Conservation (phyloP, 208 protist genomes). For the Naegleria lovaniensis region DNA sequence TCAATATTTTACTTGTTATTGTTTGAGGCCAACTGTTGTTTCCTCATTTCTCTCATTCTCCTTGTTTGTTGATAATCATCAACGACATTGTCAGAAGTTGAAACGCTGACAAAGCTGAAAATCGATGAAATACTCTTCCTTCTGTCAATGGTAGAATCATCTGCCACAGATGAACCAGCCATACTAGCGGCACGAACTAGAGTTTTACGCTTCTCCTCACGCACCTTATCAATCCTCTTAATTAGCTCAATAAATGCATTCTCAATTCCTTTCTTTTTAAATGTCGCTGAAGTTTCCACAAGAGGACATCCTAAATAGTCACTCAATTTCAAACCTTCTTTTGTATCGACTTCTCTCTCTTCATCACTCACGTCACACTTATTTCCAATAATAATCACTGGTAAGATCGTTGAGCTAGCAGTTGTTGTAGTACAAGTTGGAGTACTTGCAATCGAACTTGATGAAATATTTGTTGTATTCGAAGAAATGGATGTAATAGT, state of each 20-base stretch:
- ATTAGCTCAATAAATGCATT: not conserved
- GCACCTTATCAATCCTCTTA: not conserved
- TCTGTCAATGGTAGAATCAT: not conserved
- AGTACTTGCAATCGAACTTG: not conserved
- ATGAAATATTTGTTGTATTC: not conserved
- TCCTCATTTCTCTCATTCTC: not conserved
- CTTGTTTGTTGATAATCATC: not conserved
- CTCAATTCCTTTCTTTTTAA: not conserved
- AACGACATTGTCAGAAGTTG: not conserved
- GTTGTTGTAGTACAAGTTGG: not conserved
- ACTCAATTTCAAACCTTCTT: not conserved
- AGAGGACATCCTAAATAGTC: constrained; percentile 37
- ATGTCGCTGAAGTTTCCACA: constrained; percentile 52
- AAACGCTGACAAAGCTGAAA: not conserved
- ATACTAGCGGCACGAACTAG: not conserved
- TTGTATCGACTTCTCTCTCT: constrained; percentile 24
- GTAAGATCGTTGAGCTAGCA: constrained; percentile 24
- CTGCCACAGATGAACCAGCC: not conserved
- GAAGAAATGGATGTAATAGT: not conserved
- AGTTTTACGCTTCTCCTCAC: not conserved
- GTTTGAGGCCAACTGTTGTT: not conserved
- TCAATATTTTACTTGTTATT: too few species aligned
- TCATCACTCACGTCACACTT: constrained; percentile 57
- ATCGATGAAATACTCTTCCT: not conserved
- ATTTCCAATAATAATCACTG: constrained; percentile 59